Evolutionary conservation across 192 early-diverging fungal genomes (phyloP).

Genomic region (Irineochytrium annulatum): DNA sequence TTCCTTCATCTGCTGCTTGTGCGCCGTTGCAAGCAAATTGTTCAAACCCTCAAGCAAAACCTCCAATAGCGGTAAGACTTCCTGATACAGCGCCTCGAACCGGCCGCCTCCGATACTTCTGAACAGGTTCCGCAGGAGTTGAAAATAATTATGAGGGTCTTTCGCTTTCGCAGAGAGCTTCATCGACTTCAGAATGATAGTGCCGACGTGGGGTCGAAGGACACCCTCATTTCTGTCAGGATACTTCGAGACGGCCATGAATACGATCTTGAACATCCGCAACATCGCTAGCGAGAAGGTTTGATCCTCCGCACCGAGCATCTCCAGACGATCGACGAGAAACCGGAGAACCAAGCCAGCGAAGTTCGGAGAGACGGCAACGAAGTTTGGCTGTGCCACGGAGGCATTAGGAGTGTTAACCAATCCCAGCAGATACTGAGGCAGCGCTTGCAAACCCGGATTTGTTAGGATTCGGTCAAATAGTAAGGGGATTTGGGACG

Average conservation of each 20-base stretch:
- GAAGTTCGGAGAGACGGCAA: constrained; percentile 74
- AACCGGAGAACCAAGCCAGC: constrained; percentile 72
- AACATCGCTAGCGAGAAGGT: constrained; percentile 71
- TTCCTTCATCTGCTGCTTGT: constrained; percentile 82
- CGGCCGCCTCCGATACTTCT: constrained; percentile 95
- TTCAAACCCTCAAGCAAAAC: constrained; percentile 91
- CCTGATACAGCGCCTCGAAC: constrained; percentile 93
- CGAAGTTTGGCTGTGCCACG: constrained; percentile 81
- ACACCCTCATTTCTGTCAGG: constrained; percentile 89
- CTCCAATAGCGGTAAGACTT: constrained; percentile 89
- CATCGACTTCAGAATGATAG: constrained; percentile 86
- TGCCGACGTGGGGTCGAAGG: constrained; percentile 86
- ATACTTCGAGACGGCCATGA: constrained; percentile 87
- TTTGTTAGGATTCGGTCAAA: constrained; percentile 74
- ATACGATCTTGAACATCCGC: constrained; percentile 87
- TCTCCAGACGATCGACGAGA: constrained; percentile 72
- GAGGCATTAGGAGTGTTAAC: constrained; percentile 60
- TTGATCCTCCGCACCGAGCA: constrained; percentile 64
- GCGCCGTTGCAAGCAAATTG: constrained; percentile 69
- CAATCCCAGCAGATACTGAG: constrained; percentile 24
- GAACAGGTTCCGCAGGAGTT: constrained; percentile 85
- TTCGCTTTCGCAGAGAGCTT: constrained; percentile 78
- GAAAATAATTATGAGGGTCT: constrained; percentile 88
- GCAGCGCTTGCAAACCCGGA: constrained; percentile 21
- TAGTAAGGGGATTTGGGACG: constrained; percentile 91